Evolutionary conservation across 331 rosid species (phyloP), one percentile per base, ranked within the genome.

Genomic region (Acacia concinna): DNA sequence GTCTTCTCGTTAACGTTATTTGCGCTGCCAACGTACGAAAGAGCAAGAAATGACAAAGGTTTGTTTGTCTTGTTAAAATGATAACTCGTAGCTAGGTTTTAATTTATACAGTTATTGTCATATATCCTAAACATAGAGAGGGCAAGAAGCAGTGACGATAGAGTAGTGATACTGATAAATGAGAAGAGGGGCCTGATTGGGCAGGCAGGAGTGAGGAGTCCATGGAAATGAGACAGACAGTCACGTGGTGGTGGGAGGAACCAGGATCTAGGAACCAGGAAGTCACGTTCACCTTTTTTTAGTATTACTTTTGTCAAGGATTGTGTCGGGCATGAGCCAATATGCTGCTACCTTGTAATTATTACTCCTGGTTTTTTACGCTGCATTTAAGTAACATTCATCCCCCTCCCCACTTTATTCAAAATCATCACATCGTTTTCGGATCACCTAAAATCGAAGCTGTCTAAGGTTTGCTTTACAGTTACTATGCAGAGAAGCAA

Each of bases 381-480:
- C 41, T 4, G 54, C 27, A 31, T 35, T 56, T 6, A 54, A 35
- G 1, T 12, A 11, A 11, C 31, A 32, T 28, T 71, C 27, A n/a
- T 32, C 15, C 51, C 20, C 18, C 46, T 4, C 1, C 1, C n/a
- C 47, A 2, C 73, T 12, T 23, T 28, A 60, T 60, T 68, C 44
- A 21, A 23, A 13, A 46, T 46, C n/a, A 68, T 40, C 20, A 11
- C 78, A 57, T 74, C 78, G 40, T 56, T 74, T 74, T 74, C 68
- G 38, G 35, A 74, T 64, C 37, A 35, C 14, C 78, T 32, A 35
- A 8, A 35, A 37, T 35, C 54, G 68, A 38, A 56, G 78, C 78
- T 35, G 68, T 74, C 78, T 23, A 54, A 74, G 38, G 18, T 64
- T 6, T 14, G 17, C 78, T 74, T 74, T 38, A 27, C 78, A 23